These are phyloP conservation scores for Chlorella sp. DNA, from an alignment of 139 green algal species.

Conservation along the genomic window DNA sequence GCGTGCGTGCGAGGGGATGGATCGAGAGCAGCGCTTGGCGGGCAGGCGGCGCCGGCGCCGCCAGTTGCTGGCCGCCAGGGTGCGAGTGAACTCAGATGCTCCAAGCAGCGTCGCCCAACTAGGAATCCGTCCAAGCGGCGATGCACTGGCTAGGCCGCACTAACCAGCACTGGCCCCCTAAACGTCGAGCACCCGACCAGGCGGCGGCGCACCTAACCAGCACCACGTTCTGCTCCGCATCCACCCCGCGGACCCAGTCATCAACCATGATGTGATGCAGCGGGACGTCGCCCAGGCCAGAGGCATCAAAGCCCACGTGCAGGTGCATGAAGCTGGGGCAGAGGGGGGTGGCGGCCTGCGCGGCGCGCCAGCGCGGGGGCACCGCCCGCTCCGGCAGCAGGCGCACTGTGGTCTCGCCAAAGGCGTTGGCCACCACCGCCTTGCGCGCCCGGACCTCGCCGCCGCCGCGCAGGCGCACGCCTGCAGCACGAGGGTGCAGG, in stretches of 20 bases:
- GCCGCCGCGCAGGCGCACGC: conserved; percentile 17
- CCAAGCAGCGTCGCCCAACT: no score
- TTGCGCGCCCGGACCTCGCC: conserved; percentile 41
- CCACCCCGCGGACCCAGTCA: conserved; percentile 82
- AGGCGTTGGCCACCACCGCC: conserved; percentile 88
- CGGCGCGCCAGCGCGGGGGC: conserved; percentile 45
- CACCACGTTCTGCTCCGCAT: conserved; percentile 87
- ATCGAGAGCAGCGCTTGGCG: no score
- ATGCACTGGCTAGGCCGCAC: no score
- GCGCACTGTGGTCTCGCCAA: conserved; percentile 84
- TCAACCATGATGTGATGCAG: conserved; percentile 98
- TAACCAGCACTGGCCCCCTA: no score
- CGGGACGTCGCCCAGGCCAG: conserved; percentile 70
- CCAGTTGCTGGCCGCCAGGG: no score
- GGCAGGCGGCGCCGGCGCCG: no score
- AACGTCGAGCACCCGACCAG: no score
- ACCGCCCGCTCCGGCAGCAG: conserved; percentile 70
- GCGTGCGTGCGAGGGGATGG: no score
- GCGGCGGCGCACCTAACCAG: no score
- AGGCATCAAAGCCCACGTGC: conserved; percentile 88
- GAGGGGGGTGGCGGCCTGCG: conserved; percentile 53
- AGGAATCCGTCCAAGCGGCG: no score
- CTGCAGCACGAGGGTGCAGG: background rate
- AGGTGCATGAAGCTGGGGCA: conserved; percentile 97
- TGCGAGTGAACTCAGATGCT: no score